phyloP scores from a whole-genome alignment of 2,329 filamentous ascomycete species.

The Mollisiaceae sp. region DNA sequence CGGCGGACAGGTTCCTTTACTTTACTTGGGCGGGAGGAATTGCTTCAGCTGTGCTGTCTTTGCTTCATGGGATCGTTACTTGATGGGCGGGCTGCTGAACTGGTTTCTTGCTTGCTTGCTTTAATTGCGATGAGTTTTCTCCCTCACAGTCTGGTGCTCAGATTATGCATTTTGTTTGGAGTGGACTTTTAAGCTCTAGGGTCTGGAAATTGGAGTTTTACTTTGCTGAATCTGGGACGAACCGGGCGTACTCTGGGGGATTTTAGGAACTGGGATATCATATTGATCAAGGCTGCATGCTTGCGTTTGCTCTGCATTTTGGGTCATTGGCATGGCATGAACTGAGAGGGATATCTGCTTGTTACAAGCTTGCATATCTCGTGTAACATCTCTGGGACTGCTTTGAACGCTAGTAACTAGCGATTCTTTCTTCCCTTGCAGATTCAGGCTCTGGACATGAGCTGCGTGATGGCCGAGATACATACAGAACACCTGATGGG shows the following conservation, averaged over 20 bases:
- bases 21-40: not conserved
- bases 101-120: constrained; percentile 1
- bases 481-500: not conserved
- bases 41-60: constrained; percentile 1
- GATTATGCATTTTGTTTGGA: constrained; percentile 4
- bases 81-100: constrained; percentile 3
- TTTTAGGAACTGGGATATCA: not conserved
- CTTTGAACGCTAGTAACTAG: not conserved
- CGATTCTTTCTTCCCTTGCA: not conserved
- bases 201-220: constrained; percentile 1
- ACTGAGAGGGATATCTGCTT: not conserved
- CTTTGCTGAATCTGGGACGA: constrained; percentile 1
- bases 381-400: not conserved
- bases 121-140: not conserved
- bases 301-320: not conserved
- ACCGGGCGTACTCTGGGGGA: not conserved
- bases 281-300: not conserved
- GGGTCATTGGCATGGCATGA: not conserved
- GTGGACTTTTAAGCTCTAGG: not conserved
- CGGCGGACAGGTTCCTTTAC: constrained; percentile 20
- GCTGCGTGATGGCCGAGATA: not conserved
- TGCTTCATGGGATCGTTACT: not conserved
- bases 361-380: not conserved
- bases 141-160: not conserved
- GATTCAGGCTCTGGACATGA: not conserved